A percentile compares a stretch with the other conserved stretches of the same genome.
Evolutionary conservation across 2,329 filamentous ascomycete species (phyloP).

Genomic region (Talaromyces rugulosus): DNA sequence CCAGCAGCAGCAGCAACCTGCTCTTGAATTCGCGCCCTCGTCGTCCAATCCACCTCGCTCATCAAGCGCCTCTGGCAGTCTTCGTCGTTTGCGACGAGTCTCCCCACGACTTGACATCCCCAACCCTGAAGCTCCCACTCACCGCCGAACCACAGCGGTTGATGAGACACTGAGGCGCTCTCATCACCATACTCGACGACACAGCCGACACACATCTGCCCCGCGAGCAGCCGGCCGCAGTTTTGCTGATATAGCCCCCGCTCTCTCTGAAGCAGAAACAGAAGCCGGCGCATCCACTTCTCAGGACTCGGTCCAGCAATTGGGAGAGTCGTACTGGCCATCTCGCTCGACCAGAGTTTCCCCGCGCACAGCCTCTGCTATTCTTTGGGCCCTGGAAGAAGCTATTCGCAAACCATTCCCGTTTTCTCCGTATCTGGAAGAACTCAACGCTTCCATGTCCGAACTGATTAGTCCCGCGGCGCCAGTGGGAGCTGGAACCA

Average conservation of each 20-base stretch:
- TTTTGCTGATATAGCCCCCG: slow-evolving; percentile 23
- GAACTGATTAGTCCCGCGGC: slow-evolving; percentile 65
- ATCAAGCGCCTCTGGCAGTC: slow-evolving; percentile 51
- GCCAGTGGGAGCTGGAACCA: slow-evolving; percentile 42
- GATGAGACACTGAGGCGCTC: slow-evolving; percentile 32
- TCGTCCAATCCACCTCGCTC: slow-evolving; percentile 43
- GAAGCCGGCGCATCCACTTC: slow-evolving; percentile 29
- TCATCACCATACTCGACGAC: slow-evolving; percentile 27
- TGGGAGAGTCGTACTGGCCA: slow-evolving; percentile 51
- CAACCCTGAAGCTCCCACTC: slow-evolving; percentile 26
- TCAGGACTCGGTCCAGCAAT: slow-evolving; percentile 26
- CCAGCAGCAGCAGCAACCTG: slow-evolving; percentile 47
- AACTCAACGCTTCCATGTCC: slow-evolving; percentile 91
- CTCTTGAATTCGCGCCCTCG: slow-evolving; percentile 39
- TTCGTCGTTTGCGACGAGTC: slow-evolving; percentile 49
- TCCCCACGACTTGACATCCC: slow-evolving; percentile 48
- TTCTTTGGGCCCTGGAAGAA: slow-evolving; percentile 89
- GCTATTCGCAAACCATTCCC: slow-evolving; percentile 75
- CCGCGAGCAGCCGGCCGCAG: slow-evolving; percentile 12
- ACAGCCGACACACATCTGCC: slow-evolving; percentile 23
- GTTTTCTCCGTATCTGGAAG: slow-evolving; percentile 77
- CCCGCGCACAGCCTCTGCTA: slow-evolving; percentile 78
- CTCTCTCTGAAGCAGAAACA: slow-evolving; percentile 30
- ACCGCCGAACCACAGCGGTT: slow-evolving; percentile 41
- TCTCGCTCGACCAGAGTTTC: slow-evolving; percentile 61